Evolutionary conservation across 2,329 filamentous ascomycete species (phyloP), one percentile per base, ranked within the genome.

Genomic region (Aspergillus spinulosporus): DNA sequence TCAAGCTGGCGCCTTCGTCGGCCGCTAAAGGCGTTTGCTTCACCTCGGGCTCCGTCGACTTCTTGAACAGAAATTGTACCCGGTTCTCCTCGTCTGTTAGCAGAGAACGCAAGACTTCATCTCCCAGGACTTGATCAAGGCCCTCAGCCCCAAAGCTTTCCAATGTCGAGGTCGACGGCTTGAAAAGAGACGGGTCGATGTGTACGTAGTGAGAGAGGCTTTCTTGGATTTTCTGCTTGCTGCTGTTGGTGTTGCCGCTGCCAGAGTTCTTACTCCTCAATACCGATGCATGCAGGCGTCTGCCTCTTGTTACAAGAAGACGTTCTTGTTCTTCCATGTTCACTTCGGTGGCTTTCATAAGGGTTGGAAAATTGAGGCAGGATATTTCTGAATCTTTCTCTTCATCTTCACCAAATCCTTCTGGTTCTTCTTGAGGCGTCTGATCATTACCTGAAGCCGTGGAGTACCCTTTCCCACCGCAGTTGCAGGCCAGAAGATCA

Each of bases 401-500:
- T n/a, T 21, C 21, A 21, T 56, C 56, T 34, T 57, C 42, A 12
- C 9, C 5, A 11, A 37, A 52, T 42, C 29, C 62, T 53, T 36
- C 57, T 56, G 52, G 51, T 26, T 52, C 56, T 47, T 39, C 52
- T 31, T 29, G 9, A 5, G 37, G 15, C 45, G 26, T 52, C 5
- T 55, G 42, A 28, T 54, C 53, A 5, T 39, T 37, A 47, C 49
- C 48, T 29, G 61, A 64, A 5, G 62, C 61, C 3, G 28, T 47
- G 46, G 39, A 42, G 6, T 64, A 32, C 7, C 85, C 86, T 6
- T 69, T 75, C 0, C 86, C 86, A 4, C 78, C 79, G 66, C 88
- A 90, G 1, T 71, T 69, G 69, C 88, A 90, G 0, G 80, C 82
- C 0, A 90, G 71, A 1, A 89, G 72, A 50, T 88, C 84, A 67